Evolutionary conservation across 345 rosid genomes (phyloP).

Genomic region (Salix brachista): DNA sequence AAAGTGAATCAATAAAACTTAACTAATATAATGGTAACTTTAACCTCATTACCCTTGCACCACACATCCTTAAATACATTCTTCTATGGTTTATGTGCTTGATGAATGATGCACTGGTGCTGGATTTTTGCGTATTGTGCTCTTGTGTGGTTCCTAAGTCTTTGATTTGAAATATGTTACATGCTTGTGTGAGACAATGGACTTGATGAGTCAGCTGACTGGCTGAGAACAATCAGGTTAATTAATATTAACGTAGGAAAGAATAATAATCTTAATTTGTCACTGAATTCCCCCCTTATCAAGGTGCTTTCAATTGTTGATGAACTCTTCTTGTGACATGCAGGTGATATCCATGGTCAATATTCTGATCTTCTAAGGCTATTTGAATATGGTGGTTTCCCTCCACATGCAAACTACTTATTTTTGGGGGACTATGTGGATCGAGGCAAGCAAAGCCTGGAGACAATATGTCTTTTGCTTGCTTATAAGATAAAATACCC

Average conservation of each 20-base stretch:
- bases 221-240: background rate
- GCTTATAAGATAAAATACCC: constrained; percentile 84
- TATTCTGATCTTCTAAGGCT: constrained; percentile 81
- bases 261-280: background rate
- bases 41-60: background rate
- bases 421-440: constrained; percentile 87
- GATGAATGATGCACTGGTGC: background rate
- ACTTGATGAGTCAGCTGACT: background rate
- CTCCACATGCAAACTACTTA: constrained; percentile 70
- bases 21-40: background rate
- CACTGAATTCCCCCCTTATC: background rate
- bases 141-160: background rate
- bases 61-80: background rate
- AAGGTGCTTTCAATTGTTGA: background rate
- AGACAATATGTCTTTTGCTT: constrained; percentile 85
- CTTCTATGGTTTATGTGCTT: background rate
- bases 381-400: constrained; percentile 81
- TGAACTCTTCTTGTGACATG: constrained; percentile 22
- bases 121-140: background rate
- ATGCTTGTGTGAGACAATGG: background rate
- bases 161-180: background rate
- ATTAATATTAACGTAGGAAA: background rate
- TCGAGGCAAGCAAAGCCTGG: constrained; percentile 84
- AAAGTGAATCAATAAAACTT: background rate
- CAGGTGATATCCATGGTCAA: constrained; percentile 89